Evolutionary conservation across 306 rosid genomes (phyloP).

Genomic region (Argentina anserina): DNA sequence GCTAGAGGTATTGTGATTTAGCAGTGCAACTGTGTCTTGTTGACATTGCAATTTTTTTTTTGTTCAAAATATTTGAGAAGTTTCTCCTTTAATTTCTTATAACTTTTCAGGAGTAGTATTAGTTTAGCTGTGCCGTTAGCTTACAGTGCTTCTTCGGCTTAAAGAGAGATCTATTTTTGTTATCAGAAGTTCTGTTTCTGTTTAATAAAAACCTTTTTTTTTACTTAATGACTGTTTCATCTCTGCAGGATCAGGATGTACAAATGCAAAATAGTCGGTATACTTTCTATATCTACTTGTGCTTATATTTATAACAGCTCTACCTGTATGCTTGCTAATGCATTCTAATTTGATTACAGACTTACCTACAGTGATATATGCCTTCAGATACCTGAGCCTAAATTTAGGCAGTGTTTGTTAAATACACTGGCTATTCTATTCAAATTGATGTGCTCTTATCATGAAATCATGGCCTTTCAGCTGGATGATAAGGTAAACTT

Average conservation of each 20-base stretch:
- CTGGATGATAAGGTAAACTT: slow-evolving; percentile 62
- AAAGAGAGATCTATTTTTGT: not conserved
- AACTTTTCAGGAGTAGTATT: not conserved
- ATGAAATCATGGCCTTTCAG: slow-evolving; percentile 87
- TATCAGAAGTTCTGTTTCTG: not conserved
- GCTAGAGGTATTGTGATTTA: slow-evolving; percentile 59
- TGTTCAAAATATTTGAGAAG: not conserved
- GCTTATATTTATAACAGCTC: slow-evolving; percentile 16
- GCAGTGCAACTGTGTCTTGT: slow-evolving; percentile 1
- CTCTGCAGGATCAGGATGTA: slow-evolving; percentile 70
- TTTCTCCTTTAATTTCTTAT: not conserved
- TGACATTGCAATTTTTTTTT: not conserved
- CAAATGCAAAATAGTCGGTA: slow-evolving; percentile 75
- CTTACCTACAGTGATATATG: slow-evolving; percentile 97
- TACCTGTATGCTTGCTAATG: slow-evolving; percentile 30
- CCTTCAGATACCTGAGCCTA: slow-evolving; percentile 82
- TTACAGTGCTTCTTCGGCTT: not conserved
- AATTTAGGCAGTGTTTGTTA: slow-evolving; percentile 83
- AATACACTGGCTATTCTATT: slow-evolving; percentile 75
- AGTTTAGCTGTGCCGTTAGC: not conserved
- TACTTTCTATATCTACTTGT: slow-evolving; percentile 23
- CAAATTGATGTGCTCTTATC: slow-evolving; percentile 82
- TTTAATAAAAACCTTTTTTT: not conserved
- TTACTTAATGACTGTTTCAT: slow-evolving; percentile 29
- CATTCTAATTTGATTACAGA: slow-evolving; percentile 48